Evolutionary conservation across 1,139 yeast species (phyloP).

Genomic region (Yamadazyma epiphylla): DNA sequence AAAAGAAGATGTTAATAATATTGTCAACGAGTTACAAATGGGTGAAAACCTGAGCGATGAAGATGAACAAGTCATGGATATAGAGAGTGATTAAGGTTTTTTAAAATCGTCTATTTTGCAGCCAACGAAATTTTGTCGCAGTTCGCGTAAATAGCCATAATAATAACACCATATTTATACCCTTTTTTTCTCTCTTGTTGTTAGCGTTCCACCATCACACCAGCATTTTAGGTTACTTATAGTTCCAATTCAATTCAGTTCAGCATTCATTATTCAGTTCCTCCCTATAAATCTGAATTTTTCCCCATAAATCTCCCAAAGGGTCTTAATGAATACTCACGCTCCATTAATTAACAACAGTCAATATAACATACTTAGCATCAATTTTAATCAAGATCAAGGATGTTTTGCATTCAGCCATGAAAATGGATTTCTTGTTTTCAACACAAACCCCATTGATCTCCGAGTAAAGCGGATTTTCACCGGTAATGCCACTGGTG

Average conservation of each 20-base stretch:
- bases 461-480: constrained; percentile 67
- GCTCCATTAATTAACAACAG: constrained; percentile 13
- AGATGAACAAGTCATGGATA: constrained; percentile 60
- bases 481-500: constrained; percentile 46
- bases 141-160: not conserved
- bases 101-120: not conserved
- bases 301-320: no score
- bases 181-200: no score
- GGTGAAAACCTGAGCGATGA: constrained; percentile 60
- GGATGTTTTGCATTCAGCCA: constrained; percentile 86
- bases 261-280: no score
- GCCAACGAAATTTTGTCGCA: no score
- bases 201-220: no score
- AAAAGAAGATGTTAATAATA: constrained; percentile 22
- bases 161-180: no score
- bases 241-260: no score
- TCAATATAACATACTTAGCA: constrained; percentile 48
- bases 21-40: constrained; percentile 41
- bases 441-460: constrained; percentile 83
- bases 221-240: no score
- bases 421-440: constrained; percentile 81
- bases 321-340: constrained; percentile 46
- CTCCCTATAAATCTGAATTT: no score
- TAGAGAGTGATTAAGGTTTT: constrained; percentile 47
- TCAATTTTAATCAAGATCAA: constrained; percentile 82